Evolutionary conservation across 2,329 filamentous ascomycete genomes (phyloP), one percentile per base, ranked within the genome.

Genomic region (Spiromastix sp.): DNA sequence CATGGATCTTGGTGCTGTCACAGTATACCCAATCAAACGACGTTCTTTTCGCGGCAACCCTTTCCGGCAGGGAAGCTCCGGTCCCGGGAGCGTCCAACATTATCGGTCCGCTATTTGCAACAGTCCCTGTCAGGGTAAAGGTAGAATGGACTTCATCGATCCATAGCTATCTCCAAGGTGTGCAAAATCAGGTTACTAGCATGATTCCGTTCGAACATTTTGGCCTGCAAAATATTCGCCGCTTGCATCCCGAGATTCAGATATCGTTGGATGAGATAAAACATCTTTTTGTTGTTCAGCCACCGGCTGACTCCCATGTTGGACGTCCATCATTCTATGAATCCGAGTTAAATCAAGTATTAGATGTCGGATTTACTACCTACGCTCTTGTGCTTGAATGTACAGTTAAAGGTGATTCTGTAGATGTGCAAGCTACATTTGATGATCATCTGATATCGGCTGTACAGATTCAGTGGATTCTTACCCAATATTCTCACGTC

Each of bases 121-220:
- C 63, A 4, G 54, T 65, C 5, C 64, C 64, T 7, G 47, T 61
- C 8, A 49, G 61, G 16, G 34, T 64, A 5, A 46, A 45, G 13
- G 40, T 64, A 4, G 40, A 60, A 37, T 42, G 49, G 4, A 12
- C 42, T 28, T 45, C 54, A 25, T 57, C 52, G 13, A 52, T 60
- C 2, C 47, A 53, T 0, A 63, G 71, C 24, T 76, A 69, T 38
- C 55, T 79, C 4, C 61, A 67, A 29, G 51, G 57, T 3, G 61
- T 79, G 4, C 73, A 77, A 25, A 55, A 67, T 16, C 63, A 68
- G 36, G 68, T 40, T 67, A 70, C 74, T 50, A 54, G 71, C 24
- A 58, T 75, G 38, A 73, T 77, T 66, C 74, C 74, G 44, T 72
- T 69, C 16, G 68, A 69, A 30, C 68, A 66, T 2, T 64, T 76